Evolutionary conservation across 2,329 filamentous ascomycete species (phyloP), one percentile per base, ranked within the genome.

Genomic region (Arachnomyces sp.): DNA sequence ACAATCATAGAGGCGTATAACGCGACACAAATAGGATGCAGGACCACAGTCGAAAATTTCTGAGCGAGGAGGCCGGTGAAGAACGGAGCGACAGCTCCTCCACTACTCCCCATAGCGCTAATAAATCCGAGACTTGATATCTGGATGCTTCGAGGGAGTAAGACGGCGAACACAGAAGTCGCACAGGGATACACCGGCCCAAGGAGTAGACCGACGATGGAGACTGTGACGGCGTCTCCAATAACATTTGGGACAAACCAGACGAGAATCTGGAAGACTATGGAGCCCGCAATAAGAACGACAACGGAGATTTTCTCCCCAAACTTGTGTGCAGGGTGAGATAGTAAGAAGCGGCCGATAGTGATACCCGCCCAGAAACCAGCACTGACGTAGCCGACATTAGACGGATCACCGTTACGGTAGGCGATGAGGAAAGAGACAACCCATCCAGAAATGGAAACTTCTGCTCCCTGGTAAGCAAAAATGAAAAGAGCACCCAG

Each of bases 361-460:
- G 84, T 88, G 53, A 90, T 86, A 43, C 85, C 84, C 30, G 67
- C 74, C 74, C 75, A 79, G 56, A 79, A 79, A 4, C 74, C 74
- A 1, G 84, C 72, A 1, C 83, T 87, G 15, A 92, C 83, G 58
- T 92, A 92, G 28, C 87, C 86, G 13, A 92, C 83, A 3, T 73
- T 70, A 0, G 73, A 68, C 5, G 84, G 83, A 50, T 82, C 72
- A 11, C 84, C 85, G 42, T 78, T 67, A 29, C 85, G 79, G 46
- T 79, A 75, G 36, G 74, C 73, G 60, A 92, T 87, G 30, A 93
- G 67, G 65, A 89, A 93, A 2, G 82, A 87, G 46, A 90, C 87
- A 36, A 90, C 81, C 87, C 86, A 93, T 39, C 86, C 85, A 0
- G 82, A 85, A 48, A 90, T 84, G 11, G 80, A 81, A 12, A 93